Percentiles rank a stretch among this genome's conserved stretches.
Evolutionary conservation across 179 eudicot genomes (phyloP).

Genomic region (Spergularia azorica): DNA sequence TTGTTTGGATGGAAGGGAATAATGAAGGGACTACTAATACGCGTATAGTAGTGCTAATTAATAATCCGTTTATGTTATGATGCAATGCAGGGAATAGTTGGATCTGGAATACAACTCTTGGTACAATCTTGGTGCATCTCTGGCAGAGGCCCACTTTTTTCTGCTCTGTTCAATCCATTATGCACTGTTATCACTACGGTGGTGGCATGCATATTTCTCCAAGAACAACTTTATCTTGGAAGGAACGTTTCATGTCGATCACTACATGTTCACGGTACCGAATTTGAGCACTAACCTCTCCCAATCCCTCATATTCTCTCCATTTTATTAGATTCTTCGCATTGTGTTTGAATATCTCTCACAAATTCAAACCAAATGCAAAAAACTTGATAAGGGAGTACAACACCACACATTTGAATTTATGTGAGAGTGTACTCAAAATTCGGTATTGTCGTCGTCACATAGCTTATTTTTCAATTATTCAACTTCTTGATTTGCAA

Average conservation of each 20-base stretch:
- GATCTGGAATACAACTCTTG: constrained; percentile 39
- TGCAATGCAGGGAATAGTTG: constrained; percentile 23
- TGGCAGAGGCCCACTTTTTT: constrained; percentile 54
- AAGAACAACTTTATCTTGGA: constrained; percentile 57
- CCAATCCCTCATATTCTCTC: no score
- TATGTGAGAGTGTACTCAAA: no score
- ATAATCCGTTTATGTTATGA: background rate
- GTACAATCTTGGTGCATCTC: constrained; percentile 71
- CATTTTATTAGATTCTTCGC: background rate
- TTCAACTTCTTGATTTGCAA: no score
- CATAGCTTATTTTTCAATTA: background rate
- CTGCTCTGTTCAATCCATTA: constrained; percentile 67
- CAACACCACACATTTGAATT: no score
- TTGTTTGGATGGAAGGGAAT: no score
- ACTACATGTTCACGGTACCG: no score
- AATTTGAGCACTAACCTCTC: no score
- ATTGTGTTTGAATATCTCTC: no score
- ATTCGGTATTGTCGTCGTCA: no score
- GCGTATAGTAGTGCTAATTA: background rate
- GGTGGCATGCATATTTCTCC: constrained; percentile 44
- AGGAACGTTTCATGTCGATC: constrained; percentile 32
- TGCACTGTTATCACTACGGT: constrained; percentile 53
- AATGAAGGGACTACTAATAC: no score
- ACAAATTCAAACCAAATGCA: no score
- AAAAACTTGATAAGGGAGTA: no score